Percentiles rank a stretch among this genome's conserved stretches.
phyloP scores from a whole-genome alignment of 768 basidiomycete species.

The Clitopilus passeckerianus region DNA sequence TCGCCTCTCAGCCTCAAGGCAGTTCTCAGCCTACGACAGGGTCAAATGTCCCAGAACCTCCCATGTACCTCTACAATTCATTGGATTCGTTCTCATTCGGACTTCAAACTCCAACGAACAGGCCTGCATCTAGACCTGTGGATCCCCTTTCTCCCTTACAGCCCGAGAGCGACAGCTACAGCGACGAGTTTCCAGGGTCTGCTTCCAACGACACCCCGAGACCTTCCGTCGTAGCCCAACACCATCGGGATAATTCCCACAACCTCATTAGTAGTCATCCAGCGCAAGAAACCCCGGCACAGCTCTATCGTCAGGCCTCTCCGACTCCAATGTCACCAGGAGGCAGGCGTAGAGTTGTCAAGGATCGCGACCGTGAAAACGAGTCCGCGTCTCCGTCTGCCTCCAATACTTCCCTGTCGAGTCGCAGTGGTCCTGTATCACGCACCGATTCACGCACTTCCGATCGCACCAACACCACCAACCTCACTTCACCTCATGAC shows the following conservation, averaged over 20 bases:
- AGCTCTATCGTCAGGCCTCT: conserved; percentile 7
- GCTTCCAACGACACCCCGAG: conserved; percentile 45
- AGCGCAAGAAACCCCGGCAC: conserved; percentile 19
- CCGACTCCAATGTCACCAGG: conserved; percentile 2
- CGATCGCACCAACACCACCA: conserved; percentile 24
- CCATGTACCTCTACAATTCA: conserved; percentile 36
- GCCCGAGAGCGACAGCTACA: conserved; percentile 25
- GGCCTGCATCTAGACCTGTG: conserved; percentile 22
- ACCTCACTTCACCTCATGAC: conserved; percentile 28
- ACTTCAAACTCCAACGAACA: conserved; percentile 23
- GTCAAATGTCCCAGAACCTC: neutral
- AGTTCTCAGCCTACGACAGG: neutral
- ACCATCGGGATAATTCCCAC: conserved; percentile 7
- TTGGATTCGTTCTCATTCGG: conserved; percentile 47
- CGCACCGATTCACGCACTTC: conserved; percentile 22
- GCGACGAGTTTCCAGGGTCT: conserved; percentile 26
- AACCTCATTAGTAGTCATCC: conserved; percentile 23
- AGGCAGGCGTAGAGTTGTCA: conserved; percentile 1
- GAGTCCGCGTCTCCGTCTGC: conserved; percentile 41
- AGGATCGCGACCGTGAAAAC: conserved; percentile 27
- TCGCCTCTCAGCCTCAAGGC: neutral
- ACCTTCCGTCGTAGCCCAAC: conserved; percentile 37
- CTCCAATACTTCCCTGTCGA: conserved; percentile 37
- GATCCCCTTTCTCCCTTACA: conserved; percentile 30
- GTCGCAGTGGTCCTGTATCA: conserved; percentile 25